Conservation (phyloP, 352 stramenopile genomes). For the Globisporangium radiosum region DNA sequence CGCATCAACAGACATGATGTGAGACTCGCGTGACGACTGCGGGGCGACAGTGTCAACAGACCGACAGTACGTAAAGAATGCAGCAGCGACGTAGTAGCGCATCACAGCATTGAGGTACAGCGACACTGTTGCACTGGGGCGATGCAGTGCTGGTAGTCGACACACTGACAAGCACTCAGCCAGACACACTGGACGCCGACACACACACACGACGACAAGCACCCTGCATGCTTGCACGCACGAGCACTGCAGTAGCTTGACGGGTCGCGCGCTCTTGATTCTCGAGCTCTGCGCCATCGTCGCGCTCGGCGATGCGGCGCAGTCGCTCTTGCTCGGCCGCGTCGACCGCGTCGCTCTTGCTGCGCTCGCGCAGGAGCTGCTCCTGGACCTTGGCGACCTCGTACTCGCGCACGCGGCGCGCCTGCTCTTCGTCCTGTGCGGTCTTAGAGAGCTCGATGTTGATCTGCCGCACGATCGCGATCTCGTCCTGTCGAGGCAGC, state of each 20-base stretch:
- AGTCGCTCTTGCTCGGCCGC: conserved; percentile 40
- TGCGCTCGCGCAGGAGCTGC: conserved; percentile 46
- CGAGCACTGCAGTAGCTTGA: neutral
- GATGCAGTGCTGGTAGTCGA: too few relatives aligned
- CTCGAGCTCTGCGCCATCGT: conserved; percentile 15
- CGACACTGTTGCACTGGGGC: too few relatives aligned
- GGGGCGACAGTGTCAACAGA: too few relatives aligned
- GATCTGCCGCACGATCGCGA: conserved; percentile 62
- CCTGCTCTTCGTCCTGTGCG: conserved; percentile 52
- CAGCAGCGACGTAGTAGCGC: too few relatives aligned
- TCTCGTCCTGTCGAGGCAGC: conserved; percentile 27
- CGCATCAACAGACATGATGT: too few relatives aligned
- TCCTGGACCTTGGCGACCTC: conserved; percentile 59
- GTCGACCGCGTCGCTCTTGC: conserved; percentile 26
- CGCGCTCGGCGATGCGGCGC: conserved; percentile 36
- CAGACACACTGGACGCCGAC: neutral
- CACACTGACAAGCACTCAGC: too few relatives aligned
- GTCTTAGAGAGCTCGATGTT: conserved; percentile 63
- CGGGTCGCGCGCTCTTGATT: conserved; percentile 14
- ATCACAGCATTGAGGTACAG: too few relatives aligned
- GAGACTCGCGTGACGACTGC: too few relatives aligned
- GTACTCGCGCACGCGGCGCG: conserved; percentile 55
- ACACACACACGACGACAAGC: neutral
- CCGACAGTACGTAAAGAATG: too few relatives aligned
- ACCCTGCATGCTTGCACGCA: neutral